Evolutionary conservation across 1,284 basidiomycete species (phyloP).

Genomic region (Macrocystidia cucumis): DNA sequence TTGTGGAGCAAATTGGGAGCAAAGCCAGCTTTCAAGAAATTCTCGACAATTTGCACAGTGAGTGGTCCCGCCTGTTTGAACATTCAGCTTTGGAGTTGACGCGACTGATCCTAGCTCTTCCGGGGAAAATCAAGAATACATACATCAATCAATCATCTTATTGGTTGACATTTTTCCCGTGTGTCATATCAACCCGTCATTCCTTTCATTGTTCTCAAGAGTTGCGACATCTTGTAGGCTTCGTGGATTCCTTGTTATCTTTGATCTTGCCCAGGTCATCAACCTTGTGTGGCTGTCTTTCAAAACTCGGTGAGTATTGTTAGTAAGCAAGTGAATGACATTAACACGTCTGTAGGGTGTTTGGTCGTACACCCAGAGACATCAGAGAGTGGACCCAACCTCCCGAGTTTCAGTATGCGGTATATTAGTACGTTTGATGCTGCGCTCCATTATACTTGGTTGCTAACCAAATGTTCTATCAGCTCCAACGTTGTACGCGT

Average conservation of each 20-base stretch:
- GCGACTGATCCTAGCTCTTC: conserved; percentile 42
- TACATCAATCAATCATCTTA: conserved; percentile 84
- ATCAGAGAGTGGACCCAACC: conserved; percentile 96
- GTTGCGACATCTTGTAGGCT: conserved; percentile 38
- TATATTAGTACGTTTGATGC: conserved; percentile 67
- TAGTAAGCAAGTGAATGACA: background rate
- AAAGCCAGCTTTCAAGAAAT: conserved; percentile 67
- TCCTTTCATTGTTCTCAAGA: background rate
- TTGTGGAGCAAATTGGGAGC: conserved; percentile 63
- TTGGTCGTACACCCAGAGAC: conserved; percentile 95
- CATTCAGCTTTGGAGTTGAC: too few species aligned
- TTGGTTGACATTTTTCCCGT: conserved; percentile 95
- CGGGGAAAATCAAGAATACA: conserved; percentile 66
- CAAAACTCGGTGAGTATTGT: conserved; percentile 51
- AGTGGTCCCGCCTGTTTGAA: too few species aligned
- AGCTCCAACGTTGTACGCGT: conserved; percentile 58
- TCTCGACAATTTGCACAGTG: conserved; percentile 58
- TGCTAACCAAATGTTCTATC: conserved; percentile 10
- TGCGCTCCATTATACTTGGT: background rate
- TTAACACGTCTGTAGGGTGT: conserved; percentile 40
- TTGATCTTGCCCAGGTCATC: conserved; percentile 93
- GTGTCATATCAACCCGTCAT: conserved; percentile 19
- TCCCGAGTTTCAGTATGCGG: conserved; percentile 85
- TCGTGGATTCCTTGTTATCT: conserved; percentile 88
- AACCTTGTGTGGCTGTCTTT: conserved; percentile 85